These are phyloP conservation scores for Entomortierella lignicola DNA, from an alignment of 192 early-diverging fungal genomes.

Conservation along the genomic window DNA sequence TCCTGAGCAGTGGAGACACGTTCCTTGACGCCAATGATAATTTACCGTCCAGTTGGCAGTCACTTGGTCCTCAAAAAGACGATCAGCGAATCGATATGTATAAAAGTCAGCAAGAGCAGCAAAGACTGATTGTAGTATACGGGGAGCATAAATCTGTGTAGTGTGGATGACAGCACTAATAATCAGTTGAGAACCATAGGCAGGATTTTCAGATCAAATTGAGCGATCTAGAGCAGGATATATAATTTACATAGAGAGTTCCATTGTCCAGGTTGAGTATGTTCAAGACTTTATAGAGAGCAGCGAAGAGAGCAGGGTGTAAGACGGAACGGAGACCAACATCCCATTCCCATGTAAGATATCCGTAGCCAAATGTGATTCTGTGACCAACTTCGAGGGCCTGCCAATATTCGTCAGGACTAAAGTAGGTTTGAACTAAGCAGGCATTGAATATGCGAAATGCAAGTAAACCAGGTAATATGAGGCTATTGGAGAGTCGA, in stretches of 20 bases:
- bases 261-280: conserved; percentile 73
- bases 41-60: conserved; percentile 73
- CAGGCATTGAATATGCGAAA: conserved; percentile 75
- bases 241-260: conserved; percentile 72
- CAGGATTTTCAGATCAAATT: no score
- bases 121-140: conserved; percentile 79
- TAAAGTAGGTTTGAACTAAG: conserved; percentile 80
- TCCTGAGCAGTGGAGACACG: not conserved
- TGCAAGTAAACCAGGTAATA: conserved; percentile 55
- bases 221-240: not conserved
- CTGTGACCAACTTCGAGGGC: conserved; percentile 91
- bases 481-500: not conserved
- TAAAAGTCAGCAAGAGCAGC: conserved; percentile 79
- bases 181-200: not conserved
- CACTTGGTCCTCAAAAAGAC: conserved; percentile 66
- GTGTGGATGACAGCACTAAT: no score
- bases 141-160: conserved; percentile 78
- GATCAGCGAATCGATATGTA: conserved; percentile 77
- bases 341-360: conserved; percentile 95
- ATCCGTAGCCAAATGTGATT: conserved; percentile 89
- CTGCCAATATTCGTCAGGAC: conserved; percentile 99
- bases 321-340: conserved; percentile 81
- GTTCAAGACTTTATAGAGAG: conserved; percentile 72
- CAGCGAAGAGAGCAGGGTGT: conserved; percentile 90
- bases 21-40: not conserved